Percentiles rank a stretch among this genome's conserved stretches.
Evolutionary conservation across 2,329 filamentous ascomycete species (phyloP).

Genomic region (Hypoxylon sp.): DNA sequence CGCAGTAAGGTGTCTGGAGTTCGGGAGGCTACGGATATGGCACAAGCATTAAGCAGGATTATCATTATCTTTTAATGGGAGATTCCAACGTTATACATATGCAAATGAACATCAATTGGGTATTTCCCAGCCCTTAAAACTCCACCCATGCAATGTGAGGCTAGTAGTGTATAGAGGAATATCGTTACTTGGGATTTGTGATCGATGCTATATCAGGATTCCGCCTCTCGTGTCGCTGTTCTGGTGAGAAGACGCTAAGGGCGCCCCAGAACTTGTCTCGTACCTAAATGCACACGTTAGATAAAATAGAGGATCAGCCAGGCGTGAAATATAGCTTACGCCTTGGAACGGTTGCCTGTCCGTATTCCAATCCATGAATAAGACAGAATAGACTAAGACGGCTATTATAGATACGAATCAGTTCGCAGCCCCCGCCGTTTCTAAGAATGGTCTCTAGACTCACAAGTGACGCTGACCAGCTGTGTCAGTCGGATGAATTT

Average conservation of each 20-base stretch:
- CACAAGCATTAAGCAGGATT: slow-evolving; percentile 35
- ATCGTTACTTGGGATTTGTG: slow-evolving; percentile 35
- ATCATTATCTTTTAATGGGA: slow-evolving; percentile 30
- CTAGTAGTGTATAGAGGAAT: slow-evolving; percentile 36
- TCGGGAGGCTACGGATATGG: slow-evolving; percentile 35
- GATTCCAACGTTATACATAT: slow-evolving; percentile 30
- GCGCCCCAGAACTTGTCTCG: slow-evolving; percentile 59
- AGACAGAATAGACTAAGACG: slow-evolving; percentile 69
- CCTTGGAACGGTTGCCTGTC: slow-evolving; percentile 65
- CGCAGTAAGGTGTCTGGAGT: slow-evolving; percentile 31
- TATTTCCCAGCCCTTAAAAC: slow-evolving; percentile 53
- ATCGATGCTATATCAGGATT: slow-evolving; percentile 41
- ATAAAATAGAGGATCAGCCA: background rate
- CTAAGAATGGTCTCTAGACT: slow-evolving; percentile 48
- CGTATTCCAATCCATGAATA: slow-evolving; percentile 73
- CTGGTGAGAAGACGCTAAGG: slow-evolving; percentile 52
- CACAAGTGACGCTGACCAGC: slow-evolving; percentile 71
- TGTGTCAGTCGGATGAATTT: slow-evolving; percentile 72
- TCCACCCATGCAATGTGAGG: slow-evolving; percentile 51
- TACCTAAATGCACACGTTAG: slow-evolving; percentile 52
- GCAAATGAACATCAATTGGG: slow-evolving; percentile 48
- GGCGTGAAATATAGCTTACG: slow-evolving; percentile 56
- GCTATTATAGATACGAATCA: slow-evolving; percentile 55
- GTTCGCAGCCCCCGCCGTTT: background rate
- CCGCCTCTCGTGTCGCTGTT: slow-evolving; percentile 47